Evolutionary conservation across 1,139 yeast genomes (phyloP).

Genomic region (Blastobotrys raffinosifermentans): DNA sequence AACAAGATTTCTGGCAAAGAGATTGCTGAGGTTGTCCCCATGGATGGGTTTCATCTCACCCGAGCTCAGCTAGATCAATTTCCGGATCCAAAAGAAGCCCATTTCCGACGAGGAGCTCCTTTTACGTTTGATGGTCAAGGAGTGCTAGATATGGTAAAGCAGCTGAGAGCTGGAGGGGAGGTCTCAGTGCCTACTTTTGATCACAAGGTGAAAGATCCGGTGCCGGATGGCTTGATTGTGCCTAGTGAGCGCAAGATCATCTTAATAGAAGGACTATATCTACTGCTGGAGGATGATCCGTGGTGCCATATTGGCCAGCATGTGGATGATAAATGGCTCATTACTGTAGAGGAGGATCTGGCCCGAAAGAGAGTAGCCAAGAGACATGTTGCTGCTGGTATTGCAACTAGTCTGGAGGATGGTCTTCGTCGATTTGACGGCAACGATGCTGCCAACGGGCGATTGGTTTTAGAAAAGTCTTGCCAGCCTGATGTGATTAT

Average conservation of each 20-base stretch:
- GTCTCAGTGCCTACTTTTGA: conserved; percentile 69
- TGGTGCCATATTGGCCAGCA: conserved; percentile 30
- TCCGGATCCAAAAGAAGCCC: conserved; percentile 51
- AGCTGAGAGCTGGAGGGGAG: conserved; percentile 35
- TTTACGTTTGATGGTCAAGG: conserved; percentile 67
- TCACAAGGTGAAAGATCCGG: conserved; percentile 59
- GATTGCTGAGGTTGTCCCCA: conserved; percentile 51
- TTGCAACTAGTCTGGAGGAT: conserved; percentile 48
- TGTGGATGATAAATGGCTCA: conserved; percentile 36
- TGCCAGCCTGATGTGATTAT: conserved; percentile 32
- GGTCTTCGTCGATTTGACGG: conserved; percentile 59
- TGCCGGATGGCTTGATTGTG: conserved; percentile 44
- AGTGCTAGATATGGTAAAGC: conserved; percentile 36
- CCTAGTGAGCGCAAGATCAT: conserved; percentile 41
- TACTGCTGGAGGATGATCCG: conserved; percentile 33
- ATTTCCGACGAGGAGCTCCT: conserved; percentile 74
- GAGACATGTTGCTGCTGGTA: conserved; percentile 69
- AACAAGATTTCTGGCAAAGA: too few relatives aligned
- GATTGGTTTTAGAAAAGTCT: conserved; percentile 44
- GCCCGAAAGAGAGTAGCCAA: conserved; percentile 57
- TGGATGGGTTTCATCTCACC: conserved; percentile 64
- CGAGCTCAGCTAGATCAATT: conserved; percentile 47
- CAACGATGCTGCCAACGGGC: conserved; percentile 68
- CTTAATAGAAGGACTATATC: conserved; percentile 50
- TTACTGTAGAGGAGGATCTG: conserved; percentile 39